Evolutionary conservation across 2,329 filamentous ascomycete species (phyloP).

Genomic region (Trichoderma sp.): DNA sequence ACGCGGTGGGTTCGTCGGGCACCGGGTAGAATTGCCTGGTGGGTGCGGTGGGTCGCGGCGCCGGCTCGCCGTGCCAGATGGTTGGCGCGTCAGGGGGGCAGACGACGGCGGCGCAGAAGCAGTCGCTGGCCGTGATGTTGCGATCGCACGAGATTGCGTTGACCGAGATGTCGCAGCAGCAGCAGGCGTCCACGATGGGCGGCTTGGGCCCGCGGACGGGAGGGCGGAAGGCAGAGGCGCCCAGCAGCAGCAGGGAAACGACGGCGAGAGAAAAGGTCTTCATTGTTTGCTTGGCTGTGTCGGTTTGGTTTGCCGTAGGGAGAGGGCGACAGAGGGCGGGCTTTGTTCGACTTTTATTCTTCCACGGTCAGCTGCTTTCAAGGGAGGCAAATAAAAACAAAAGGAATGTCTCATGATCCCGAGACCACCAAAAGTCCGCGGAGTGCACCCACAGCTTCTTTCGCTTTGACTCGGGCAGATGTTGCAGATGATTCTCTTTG

Average conservation of each 20-base stretch:
- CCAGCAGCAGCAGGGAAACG: constrained; percentile 27
- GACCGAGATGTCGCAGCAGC: constrained; percentile 38
- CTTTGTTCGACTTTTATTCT: constrained; percentile 13
- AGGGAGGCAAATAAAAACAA: background rate
- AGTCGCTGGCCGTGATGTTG: constrained; percentile 28
- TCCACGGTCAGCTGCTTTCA: background rate
- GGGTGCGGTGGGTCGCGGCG: background rate
- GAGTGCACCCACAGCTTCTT: background rate
- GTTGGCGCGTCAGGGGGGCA: constrained; percentile 32
- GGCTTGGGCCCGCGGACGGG: constrained; percentile 19
- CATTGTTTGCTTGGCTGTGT: background rate
- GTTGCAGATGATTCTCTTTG: background rate
- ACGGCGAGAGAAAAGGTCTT: constrained; percentile 26
- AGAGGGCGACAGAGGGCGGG: background rate
- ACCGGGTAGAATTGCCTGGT: background rate
- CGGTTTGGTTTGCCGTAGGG: background rate
- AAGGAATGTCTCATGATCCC: background rate
- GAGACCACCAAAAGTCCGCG: background rate
- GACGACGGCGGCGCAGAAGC: constrained; percentile 33
- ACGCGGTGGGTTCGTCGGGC: constrained; percentile 22
- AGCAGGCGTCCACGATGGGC: constrained; percentile 32
- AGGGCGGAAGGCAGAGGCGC: constrained; percentile 30
- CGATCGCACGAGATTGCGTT: constrained; percentile 33
- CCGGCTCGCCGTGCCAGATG: constrained; percentile 20
- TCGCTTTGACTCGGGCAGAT: background rate